Evolutionary conservation across 345 rosid genomes (phyloP).

Genomic region (Ceriops decandra): DNA sequence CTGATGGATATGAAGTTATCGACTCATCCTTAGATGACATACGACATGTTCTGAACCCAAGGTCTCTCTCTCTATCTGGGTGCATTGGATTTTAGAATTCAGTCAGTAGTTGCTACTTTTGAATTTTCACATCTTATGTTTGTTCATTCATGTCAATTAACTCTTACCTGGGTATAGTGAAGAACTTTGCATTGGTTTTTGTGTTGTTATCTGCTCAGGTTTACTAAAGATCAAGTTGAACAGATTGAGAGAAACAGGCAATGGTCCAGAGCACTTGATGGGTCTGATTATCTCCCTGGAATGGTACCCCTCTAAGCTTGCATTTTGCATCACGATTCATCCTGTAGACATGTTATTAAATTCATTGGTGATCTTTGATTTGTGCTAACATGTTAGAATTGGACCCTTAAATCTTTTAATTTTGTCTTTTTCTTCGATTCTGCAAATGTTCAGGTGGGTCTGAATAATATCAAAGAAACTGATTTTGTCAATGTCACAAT

Average conservation of each 20-base stretch:
- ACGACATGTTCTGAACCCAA: constrained; percentile 87
- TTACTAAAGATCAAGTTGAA: constrained; percentile 73
- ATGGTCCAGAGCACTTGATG: constrained; percentile 99
- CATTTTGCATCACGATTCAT: not conserved
- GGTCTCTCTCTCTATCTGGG: constrained; percentile 32
- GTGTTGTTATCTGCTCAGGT: constrained; percentile 42
- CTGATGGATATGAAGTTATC: constrained; percentile 95
- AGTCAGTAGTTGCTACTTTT: not conserved
- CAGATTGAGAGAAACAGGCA: constrained; percentile 81
- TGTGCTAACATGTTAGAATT: not conserved
- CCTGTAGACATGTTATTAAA: not conserved
- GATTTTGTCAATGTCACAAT: constrained; percentile 97
- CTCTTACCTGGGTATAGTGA: not conserved
- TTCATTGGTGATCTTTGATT: not conserved
- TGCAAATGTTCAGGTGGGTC: constrained; percentile 66
- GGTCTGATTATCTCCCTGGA: constrained; percentile 98
- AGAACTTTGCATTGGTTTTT: not conserved
- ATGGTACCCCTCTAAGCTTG: constrained; percentile 44
- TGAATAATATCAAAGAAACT: constrained; percentile 90
- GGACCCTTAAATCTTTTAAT: constrained; percentile 6
- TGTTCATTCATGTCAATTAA: not conserved
- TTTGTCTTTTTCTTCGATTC: not conserved
- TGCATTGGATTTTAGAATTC: not conserved
- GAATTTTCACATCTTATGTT: not conserved
- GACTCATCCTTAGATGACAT: constrained; percentile 96